These are phyloP conservation scores for Pyricularia grisea DNA, from an alignment of 2,329 filamentous ascomycete genomes.

Conservation along the genomic window DNA sequence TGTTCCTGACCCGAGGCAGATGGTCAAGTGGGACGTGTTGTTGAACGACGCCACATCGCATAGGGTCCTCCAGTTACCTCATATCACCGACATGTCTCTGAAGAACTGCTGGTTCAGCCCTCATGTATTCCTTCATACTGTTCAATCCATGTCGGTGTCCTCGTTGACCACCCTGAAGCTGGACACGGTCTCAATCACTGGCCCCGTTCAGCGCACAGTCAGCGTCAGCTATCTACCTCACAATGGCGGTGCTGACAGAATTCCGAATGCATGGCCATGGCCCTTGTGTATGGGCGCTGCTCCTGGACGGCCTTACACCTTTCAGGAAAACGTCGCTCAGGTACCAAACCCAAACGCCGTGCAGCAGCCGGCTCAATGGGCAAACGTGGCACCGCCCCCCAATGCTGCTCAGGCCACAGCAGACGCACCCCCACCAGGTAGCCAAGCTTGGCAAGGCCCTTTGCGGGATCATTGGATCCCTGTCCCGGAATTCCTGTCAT, in stretches of 20 bases:
- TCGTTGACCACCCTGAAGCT: conserved; percentile 45
- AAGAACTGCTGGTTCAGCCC: conserved; percentile 63
- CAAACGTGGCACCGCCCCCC: not conserved
- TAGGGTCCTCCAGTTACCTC: conserved; percentile 31
- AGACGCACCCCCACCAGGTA: not conserved
- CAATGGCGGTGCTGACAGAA: conserved; percentile 3
- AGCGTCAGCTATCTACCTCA: not conserved
- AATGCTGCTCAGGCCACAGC: not conserved
- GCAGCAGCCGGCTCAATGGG: not conserved
- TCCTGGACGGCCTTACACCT: conserved; percentile 8
- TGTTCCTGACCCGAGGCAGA: conserved; percentile 21
- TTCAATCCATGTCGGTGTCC: conserved; percentile 33
- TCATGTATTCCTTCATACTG: conserved; percentile 40
- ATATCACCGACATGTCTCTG: conserved; percentile 49
- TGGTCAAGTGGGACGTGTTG: conserved; percentile 13
- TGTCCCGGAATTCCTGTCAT: conserved; percentile 23
- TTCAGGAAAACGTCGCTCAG: not conserved
- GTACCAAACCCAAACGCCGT: not conserved
- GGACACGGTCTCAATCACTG: conserved; percentile 56
- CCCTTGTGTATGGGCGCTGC: conserved; percentile 10
- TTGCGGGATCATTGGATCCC: not conserved
- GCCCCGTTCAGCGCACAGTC: conserved; percentile 16
- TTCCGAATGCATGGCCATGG: conserved; percentile 11
- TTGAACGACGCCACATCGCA: conserved; percentile 8
- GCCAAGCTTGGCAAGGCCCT: not conserved